phyloP scores from a whole-genome alignment of 139 green algal species.

The Chlamydomonas schloesseri region DNA sequence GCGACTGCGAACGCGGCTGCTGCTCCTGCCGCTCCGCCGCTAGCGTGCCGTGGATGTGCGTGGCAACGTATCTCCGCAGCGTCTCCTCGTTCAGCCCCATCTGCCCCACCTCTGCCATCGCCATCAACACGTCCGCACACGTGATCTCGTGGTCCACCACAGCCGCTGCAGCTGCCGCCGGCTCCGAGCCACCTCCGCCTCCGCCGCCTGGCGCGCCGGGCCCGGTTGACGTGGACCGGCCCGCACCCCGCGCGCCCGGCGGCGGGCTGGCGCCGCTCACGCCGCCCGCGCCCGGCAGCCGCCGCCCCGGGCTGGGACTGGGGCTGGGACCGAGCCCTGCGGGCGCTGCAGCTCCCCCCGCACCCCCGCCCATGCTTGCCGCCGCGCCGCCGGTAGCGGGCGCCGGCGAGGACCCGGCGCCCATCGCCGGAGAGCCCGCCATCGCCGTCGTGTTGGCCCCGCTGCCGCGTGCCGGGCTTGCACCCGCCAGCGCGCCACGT shows the following conservation, averaged over 20 bases:
- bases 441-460: background rate
- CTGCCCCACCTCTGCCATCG: constrained; percentile 42
- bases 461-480: background rate
- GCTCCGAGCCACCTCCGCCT: background rate
- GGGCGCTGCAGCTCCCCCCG: background rate
- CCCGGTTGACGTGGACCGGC: background rate
- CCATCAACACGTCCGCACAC: constrained; percentile 54
- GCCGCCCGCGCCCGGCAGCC: background rate
- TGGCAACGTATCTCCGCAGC: constrained; percentile 35
- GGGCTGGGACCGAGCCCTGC: background rate
- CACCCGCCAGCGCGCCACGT: background rate
- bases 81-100: constrained; percentile 40
- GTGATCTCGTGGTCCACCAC: constrained; percentile 20
- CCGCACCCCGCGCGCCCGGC: background rate
- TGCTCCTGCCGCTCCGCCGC: background rate
- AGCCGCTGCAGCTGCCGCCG: background rate
- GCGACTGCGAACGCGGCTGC: background rate
- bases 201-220: background rate
- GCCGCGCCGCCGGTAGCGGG: background rate
- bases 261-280: background rate
- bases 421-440: background rate
- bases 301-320: constrained; percentile 13
- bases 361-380: background rate
- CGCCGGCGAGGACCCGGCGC: no score
- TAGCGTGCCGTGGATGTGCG: constrained; percentile 46